Base-by-base conservation (phyloP, 1,284 basidiomycete species). In the Ceratobasidium sp. region DNA sequence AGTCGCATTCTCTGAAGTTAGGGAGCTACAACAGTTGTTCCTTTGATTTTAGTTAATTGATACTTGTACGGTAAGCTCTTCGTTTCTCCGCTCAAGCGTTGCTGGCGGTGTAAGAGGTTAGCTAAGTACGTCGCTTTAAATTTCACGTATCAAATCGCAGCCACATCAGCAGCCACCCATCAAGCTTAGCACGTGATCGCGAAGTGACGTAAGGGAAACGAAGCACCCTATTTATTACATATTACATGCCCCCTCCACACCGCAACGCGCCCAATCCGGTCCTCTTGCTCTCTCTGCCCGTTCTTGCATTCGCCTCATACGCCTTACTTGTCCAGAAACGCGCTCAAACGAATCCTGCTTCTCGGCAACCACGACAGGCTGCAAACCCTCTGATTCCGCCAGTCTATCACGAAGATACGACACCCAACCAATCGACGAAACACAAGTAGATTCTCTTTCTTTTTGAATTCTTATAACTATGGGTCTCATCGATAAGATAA, bases 381-480 rank as follows among this genome's bases (percentile, higher is more conserved):
- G 90, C 92, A 80, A 88, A 90, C 80, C 92, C 92, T 52, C 89
- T 92, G 79, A 85, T 91, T 77, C 91, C 91, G 57, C 90, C 92
- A 33, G 86, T 88, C 69, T 90, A 89, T 82, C 85, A 85, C 42
- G 68, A 71, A 33, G 33, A 68, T 56, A 28, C 54, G 54, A 48
- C 75, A 17, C 15, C 23, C 17, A 48, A 69, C 54, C 56, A 61
- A 48, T 42, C 61, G n/a, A 46, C 52, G 13, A 64, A 52, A 61
- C 48, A 38, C 38, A 52, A 56, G 40, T 65, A 65, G 46, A 56
- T 44, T 42, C 6, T 50, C 54, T 33, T 33, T 33, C 33, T 61
- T 26, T 33, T n/a, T 38, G 6, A 50, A 42, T 59, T 28, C 23
- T 56, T 40, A 59, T 79, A 87, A 87, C 83, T 83, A 89, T 83